Base-by-base conservation (phyloP, 2,329 filamentous ascomycete genomes). In the Neophaeococcomyces aloes region DNA sequence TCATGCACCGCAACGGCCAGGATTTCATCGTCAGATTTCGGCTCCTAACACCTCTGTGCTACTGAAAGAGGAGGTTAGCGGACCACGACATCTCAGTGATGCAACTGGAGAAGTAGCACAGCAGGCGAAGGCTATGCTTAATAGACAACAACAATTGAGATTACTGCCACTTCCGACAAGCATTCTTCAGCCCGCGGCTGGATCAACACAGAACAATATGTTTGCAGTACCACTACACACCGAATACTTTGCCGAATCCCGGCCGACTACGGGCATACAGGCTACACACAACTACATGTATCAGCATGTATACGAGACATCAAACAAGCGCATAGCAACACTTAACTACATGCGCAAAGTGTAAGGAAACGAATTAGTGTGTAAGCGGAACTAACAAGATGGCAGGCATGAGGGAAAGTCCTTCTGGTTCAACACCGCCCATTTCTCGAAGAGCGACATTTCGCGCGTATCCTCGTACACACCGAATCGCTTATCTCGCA, bases 391-490 rank as follows among this genome's bases (percentile, higher is more conserved):
- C 51, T 58, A 45, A 56, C 32, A 41, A 34, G 31, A 33, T 21
- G 36, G 42, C 60, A 94, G 86, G 21, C 88, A 98, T 60, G 87
- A 95, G 65, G 88, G 89, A 48, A 81, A 86, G 46, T 80, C 94
- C 32, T 96, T 94, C 69, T 96, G 91, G 88, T 95, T 96, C 71
- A 95, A 95, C 66, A 95, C 91, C 0, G 78, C 94, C 48, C 83
- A 94, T 58, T 94, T 94, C 65, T 85, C 87, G 52, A 83, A 86
- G 57, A 64, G 76, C 23, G 86, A 94, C 62, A 73, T 96, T 27
- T 69, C 75, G 40, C 80, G 81, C 58, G 81, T 95, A 69, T 81
- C 89, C 35, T 94, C 86, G 59, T 89, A 93, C 59, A 84, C 93
- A 47, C 69, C 78, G 3, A 79, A 83, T 51, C 91, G 89, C 59